Conservation (phyloP, 129 eudicot species). For the Rutidosis leptorrhynchoides region DNA sequence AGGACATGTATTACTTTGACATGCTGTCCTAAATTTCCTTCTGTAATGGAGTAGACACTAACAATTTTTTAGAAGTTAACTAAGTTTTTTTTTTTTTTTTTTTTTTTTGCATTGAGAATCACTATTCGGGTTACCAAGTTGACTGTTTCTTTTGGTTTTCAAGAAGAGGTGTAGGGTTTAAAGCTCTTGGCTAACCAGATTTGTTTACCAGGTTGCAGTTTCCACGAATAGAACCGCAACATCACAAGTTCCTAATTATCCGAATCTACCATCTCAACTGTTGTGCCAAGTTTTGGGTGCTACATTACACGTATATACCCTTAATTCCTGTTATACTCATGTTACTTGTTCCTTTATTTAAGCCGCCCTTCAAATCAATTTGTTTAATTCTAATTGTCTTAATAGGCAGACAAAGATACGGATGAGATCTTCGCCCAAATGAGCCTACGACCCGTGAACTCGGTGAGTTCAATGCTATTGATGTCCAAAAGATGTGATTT, state of each 20-base stretch:
- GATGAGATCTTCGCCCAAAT: constrained; percentile 98
- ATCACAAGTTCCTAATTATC: constrained; percentile 91
- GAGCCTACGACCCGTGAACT: constrained; percentile 95
- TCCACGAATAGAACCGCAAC: constrained; percentile 92
- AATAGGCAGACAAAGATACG: constrained; percentile 94
- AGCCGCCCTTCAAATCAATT: background rate
- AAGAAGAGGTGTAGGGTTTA: background rate
- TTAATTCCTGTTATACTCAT: background rate
- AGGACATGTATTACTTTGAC: background rate
- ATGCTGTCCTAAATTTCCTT: background rate
- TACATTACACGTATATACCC: constrained; percentile 72
- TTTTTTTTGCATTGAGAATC: background rate
- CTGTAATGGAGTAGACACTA: background rate
- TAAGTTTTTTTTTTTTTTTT: background rate
- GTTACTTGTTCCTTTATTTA: background rate
- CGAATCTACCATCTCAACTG: constrained; percentile 89
- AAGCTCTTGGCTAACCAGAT: background rate
- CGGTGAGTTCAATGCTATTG: constrained; percentile 48
- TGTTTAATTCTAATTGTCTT: constrained; percentile 17
- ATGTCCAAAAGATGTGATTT: background rate
- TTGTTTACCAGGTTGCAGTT: constrained; percentile 74
- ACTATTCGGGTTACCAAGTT: background rate
- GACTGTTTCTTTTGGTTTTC: background rate
- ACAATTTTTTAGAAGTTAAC: background rate
- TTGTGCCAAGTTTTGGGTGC: constrained; percentile 97